Percentiles rank a stretch among this genome's conserved stretches.
phyloP scores from a whole-genome alignment of 164 flowering plant genomes.

The Tetrastigma voinierianum region DNA sequence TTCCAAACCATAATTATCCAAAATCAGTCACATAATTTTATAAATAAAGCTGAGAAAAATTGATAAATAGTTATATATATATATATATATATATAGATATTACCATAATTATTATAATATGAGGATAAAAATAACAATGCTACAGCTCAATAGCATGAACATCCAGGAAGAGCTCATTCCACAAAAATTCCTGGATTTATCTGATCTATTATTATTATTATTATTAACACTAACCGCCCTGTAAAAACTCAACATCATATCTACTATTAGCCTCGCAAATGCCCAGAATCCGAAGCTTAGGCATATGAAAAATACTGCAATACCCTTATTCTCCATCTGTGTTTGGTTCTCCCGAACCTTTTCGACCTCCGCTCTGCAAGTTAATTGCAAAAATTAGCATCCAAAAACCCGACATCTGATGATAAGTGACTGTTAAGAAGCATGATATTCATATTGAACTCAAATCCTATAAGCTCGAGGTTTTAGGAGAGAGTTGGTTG shows the following conservation, averaged over 20 bases:
- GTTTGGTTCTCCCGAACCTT: constrained; percentile 46
- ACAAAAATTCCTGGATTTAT: constrained; percentile 62
- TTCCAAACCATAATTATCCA: too few species aligned
- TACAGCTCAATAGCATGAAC: constrained; percentile 32
- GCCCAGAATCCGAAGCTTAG: constrained; percentile 54
- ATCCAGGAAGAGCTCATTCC: constrained; percentile 47
- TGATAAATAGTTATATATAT: too few species aligned
- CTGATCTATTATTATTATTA: constrained; percentile 31
- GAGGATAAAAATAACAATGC: constrained; percentile 42
- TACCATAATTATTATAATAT: constrained; percentile 30
- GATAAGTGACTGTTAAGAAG: too few species aligned
- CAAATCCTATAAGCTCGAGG: too few species aligned
- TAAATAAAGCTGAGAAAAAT: too few species aligned
- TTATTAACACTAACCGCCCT: constrained; percentile 25
- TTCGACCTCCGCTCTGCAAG: constrained; percentile 70
- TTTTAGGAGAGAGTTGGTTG: too few species aligned
- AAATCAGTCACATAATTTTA: too few species aligned
- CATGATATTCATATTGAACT: too few species aligned
- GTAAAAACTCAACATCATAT: constrained; percentile 38
- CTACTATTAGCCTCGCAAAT: constrained; percentile 42
- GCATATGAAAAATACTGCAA: constrained; percentile 55
- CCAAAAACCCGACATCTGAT: neutral
- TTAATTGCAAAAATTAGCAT: neutral
- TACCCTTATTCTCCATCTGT: constrained; percentile 72
- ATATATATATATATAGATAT: too few species aligned